Base-by-base conservation (phyloP, 805 yeast genomes). In the Teunomyces cretensis region DNA sequence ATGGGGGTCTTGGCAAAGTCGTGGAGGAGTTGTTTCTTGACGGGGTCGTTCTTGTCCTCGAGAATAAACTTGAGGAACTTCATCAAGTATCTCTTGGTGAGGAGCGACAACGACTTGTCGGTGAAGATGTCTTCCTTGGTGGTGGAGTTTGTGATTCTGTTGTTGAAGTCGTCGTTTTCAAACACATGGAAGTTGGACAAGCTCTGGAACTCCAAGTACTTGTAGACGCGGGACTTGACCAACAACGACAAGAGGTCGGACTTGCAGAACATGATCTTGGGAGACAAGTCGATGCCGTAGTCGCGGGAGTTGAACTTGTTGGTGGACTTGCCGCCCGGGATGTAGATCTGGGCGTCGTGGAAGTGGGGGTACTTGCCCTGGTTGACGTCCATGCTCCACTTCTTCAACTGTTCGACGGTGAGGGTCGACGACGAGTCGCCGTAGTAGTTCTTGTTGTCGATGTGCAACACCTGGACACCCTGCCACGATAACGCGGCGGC, bases 401-500 rank as follows among this genome's bases (percentile, higher is more conserved):
- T 74, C 59, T 83, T 84, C 50, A 90, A 65, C 65, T 94, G 96
- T 53, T 89, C 96, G 39, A 90, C 79, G 15, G 96, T 86, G 42
- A 94, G 68, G 2, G 96, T 87, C 5, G 97, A 90, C 41, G 84
- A 77, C 30, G 85, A 77, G 62, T 91, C 98, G 15, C 99, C 99
- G 58, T 94, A 94, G 61, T 88, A 84, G 24, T 81, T 76, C 59
- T 90, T 86, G 35, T 82, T 73, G 63, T 94, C 99, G 26, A 94
- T 81, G 60, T 94, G 99, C 36, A 94, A 70, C 7, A 94, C 97
- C 52, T 78, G 82, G n/a, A 94, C 82, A n/a, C 99, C 99, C 56
- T 89, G 96, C 98, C 99, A 94, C 9, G 97, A 86, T 39, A 94
- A 74, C 0, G 97, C 92, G 9, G 97, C 96, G 0, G 98, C 97